Base-by-base conservation (phyloP, 108 stramenopile genomes). In the Craspedostauros australis region DNA sequence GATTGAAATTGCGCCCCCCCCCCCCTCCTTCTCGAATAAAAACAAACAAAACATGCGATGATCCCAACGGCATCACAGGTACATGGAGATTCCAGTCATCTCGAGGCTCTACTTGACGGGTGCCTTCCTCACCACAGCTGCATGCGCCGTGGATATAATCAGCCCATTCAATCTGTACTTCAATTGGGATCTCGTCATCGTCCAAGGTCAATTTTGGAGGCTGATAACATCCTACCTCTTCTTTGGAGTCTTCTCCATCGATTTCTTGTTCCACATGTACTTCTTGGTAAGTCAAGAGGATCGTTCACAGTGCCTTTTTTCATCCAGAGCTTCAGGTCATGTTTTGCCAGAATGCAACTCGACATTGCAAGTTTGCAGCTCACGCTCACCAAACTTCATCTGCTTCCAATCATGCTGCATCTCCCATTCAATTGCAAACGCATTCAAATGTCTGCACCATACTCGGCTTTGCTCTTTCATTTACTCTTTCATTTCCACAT, bases 241-340 rank as follows among this genome's bases (percentile, higher is more conserved):
- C 89, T 98, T 98, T 73, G 98, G 98, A 23, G 74, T 83, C 48
- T 96, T 99, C 47, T 82, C 86, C 28, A 58, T 98, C 18, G 95
- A 97, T 65, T 99, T 99, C 62, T 55, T 99, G 25, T 99, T 99
- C 57, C 95, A 99, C 64, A 95, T 97, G 95, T 99, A 97, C 75
- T 97, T 99, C 66, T 73, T 99, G 54, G 79, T 74, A 37, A n/a
- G n/a, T n/a, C n/a, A n/a, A n/a, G n/a, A n/a, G n/a, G n/a, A n/a
- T n/a, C n/a, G n/a, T n/a, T n/a, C n/a, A n/a, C n/a, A n/a, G n/a
- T 12, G 12, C 34, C 12, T 8, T 44, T 11, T 8, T 14, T 44
- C 15, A 44, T 44, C 12, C 43, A 44, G n/a, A n/a, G n/a, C n/a
- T n/a, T n/a, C n/a, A n/a, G n/a, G n/a, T n/a, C n/a, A n/a, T n/a